Base-by-base conservation (phyloP, 768 basidiomycete species). In the Galerina sulciceps region DNA sequence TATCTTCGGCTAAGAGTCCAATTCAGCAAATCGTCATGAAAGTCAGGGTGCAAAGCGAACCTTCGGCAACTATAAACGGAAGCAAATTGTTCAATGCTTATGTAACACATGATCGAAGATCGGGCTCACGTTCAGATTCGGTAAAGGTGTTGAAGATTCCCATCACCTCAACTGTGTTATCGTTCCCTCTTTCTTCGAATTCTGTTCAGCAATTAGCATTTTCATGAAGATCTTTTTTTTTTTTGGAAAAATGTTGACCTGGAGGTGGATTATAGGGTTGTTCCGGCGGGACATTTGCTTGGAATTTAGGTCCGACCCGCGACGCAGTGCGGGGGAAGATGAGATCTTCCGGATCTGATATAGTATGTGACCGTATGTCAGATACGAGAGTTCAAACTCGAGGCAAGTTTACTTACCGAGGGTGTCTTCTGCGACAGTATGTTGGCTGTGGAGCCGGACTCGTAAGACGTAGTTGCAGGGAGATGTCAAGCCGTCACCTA, bases 321-420 rank as follows among this genome's bases (percentile, higher is more conserved):
- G 93, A 96, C 6, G 93, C 90, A 13, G 94, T 89, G 57, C 94
- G 89, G 58, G 96, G 96, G 72, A 95, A 98, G 71, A 99, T 96
- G 58, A 94, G 85, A 76, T 99, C 96, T 73, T 99, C 94, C 46
- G 93, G 87, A 80, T 99, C 96, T 95, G 40, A 41, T 6, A 31
- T 3, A 18, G 72, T 62, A 49, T 26, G 40, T 42, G 48, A 55
- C 58, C 66, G 71, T 64, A 69, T 61, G 67, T 67, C 66, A 63
- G 69, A 45, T 36, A 10, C 23, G 23, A 48, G 36, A 5, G 23
- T 17, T 14, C 26, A 11, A 41, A 36, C 46, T 31, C 26, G 26
- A 31, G 37, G 18, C 20, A 41, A 44, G 15, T 41, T 45, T 46
- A 71, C 83, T 67, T 65, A 92, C 93, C 92, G 47, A 96, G 79